A percentile compares a stretch with the other conserved stretches of the same genome.
Conservation (phyloP, 1,284 basidiomycete species). For the Hortiboletus rubellus region DNA sequence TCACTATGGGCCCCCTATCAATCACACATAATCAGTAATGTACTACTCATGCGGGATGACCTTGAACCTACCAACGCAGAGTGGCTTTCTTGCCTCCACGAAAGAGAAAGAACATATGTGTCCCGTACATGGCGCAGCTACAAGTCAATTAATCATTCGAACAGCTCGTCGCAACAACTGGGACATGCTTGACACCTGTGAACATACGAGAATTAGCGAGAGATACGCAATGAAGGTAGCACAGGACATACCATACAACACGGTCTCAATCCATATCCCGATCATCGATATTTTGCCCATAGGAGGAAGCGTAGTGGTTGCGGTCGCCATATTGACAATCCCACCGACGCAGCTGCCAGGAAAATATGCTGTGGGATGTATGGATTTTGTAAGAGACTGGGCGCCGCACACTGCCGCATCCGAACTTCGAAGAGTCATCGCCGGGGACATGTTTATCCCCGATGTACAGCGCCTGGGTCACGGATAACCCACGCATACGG, state of each 20-base stretch:
- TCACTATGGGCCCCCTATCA: neutral
- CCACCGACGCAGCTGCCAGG: neutral
- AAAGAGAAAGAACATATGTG: neutral
- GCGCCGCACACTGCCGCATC: too few species aligned
- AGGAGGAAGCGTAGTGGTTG: neutral
- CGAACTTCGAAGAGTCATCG: too few species aligned
- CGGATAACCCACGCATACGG: too few species aligned
- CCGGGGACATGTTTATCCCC: too few species aligned
- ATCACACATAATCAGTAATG: too few species aligned
- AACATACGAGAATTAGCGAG: neutral
- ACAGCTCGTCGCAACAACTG: too few species aligned
- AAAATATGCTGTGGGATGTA: neutral
- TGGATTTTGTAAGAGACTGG: neutral
- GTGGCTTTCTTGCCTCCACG: neutral
- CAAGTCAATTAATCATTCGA: neutral
- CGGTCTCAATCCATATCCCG: conserved; percentile 1
- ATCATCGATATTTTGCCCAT: conserved; percentile 8
- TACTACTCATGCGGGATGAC: neutral
- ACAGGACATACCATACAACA: conserved; percentile 5
- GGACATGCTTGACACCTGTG: neutral
- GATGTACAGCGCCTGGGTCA: too few species aligned
- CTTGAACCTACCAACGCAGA: neutral
- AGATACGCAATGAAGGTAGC: too few species aligned
- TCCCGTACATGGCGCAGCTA: neutral
- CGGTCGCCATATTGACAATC: neutral